Base-by-base conservation (phyloP, 2,329 filamentous ascomycete genomes). In the Trichoderma sp. region DNA sequence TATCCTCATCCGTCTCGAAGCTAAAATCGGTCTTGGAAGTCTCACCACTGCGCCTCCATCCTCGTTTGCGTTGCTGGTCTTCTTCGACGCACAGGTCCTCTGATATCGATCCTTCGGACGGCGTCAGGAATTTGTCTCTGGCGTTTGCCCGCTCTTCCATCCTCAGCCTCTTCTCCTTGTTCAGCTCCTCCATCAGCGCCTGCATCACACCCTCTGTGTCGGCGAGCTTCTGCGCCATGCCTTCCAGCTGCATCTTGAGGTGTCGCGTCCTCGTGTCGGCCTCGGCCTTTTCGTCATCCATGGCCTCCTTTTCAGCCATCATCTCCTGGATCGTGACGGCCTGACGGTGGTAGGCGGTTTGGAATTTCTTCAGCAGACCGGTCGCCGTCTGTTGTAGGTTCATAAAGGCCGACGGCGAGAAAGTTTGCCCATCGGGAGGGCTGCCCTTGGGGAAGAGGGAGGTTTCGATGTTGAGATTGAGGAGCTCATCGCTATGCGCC, bases 351-450 rank as follows among this genome's bases (percentile, higher is more conserved):
- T 89, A 90, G 34, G 87, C 87, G 12, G 76, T 78, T 72, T 90
- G 89, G 71, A 89, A 84, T 73, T 81, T 84, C 25, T 78, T 79
- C 27, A 90, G 75, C 5, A 89, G 77, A 4, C 85, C 84, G 5
- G 80, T 78, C 3, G 88, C 88, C 67, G 86, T 87, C 70, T 79
- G 77, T 68, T 87, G 85, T n/a, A 89, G 80, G 73, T 87, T 89
- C 74, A 87, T 88, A 77, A 84, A 90, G 10, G 84, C 84, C 0
- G 84, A 81, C 0, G 87, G 86, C 1, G 87, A 88, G 74, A 88
- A 87, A 1, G 83, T 73, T 48, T 87, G 84, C 42, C 80, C 76
- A 13, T 83, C 80, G 0, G 73, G 71, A 1, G 84, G 79, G 0
- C 78, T 72, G 2, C 79, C 78, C 1, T 76, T 70, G 0, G 86